Evolutionary conservation across 305 asterid genomes (phyloP), one percentile per base, ranked within the genome.

Genomic region (Striga hermonthica): DNA sequence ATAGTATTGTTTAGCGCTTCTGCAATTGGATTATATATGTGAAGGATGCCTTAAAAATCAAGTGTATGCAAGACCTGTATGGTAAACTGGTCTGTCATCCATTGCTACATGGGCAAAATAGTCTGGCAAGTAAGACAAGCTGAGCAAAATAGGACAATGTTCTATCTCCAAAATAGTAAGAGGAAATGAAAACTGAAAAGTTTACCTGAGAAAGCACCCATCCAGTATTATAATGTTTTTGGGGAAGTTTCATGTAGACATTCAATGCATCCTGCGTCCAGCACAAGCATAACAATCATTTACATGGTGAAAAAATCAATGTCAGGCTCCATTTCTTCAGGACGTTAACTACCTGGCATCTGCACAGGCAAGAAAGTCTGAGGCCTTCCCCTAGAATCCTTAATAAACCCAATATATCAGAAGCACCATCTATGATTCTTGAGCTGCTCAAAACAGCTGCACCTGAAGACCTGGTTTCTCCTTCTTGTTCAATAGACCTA

Each of bases 161-260:
- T 67, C 49, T 44, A 56, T 36, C 62, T 13, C 58, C 11, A 7
- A 61, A 44, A 61, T 38, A 45, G 34, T 9, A 16, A 70, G 5
- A 43, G 31, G 48, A 47, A 65, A 54, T 38, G 34, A 45, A 64
- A 61, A 62, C 61, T n/a, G 49, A 66, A 60, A 58, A 68, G 44
- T 15, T 57, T 78, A 89, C 98, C 94, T 89, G 98, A 70, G 96
- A 85, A 68, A 85, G 97, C 72, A 92, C 98, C 97, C 98, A 89
- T 80, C 95, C 97, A 1, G 96, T 87, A 76, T 87, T 88, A 76
- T 89, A 92, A 74, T 89, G 98, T 79, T 89, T 92, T 65, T 78
- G 90, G 0, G 98, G 86, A 62, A 92, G 95, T 80, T 83, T 89
- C 64, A 72, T 52, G 67, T 80, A 92, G 60, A 74, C 63, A 75